Percentiles rank a stretch among this genome's conserved stretches.
Conservation (phyloP, 345 rosid genomes). For the Hypericum androsaemum region DNA sequence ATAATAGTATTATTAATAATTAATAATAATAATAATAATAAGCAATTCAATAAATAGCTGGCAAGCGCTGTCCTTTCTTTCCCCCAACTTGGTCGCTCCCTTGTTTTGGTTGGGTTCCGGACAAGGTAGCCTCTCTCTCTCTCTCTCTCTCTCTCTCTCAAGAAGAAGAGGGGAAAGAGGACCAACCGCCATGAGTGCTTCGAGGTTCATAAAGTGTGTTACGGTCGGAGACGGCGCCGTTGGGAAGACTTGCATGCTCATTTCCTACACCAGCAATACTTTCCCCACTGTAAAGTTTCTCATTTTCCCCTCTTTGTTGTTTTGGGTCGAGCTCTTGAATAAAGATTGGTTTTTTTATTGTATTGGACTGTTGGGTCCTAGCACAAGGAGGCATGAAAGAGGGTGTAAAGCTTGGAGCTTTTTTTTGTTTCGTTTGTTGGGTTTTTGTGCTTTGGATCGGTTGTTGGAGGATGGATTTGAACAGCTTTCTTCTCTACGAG, state of each 20-base stretch:
- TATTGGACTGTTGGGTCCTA: no score
- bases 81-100: no score
- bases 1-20: no score
- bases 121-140: no score
- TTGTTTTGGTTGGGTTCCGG: no score
- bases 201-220: constrained; percentile 66
- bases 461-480: no score
- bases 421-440: not conserved
- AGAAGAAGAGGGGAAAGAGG: not conserved
- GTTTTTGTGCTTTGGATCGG: constrained; percentile 8
- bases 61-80: no score
- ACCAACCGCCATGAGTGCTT: constrained; percentile 43
- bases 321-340: no score
- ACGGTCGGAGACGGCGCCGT: constrained; percentile 81
- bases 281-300: constrained; percentile 46
- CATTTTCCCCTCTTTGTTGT: not conserved
- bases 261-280: constrained; percentile 74
- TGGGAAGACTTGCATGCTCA: constrained; percentile 72
- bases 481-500: not conserved
- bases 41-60: no score
- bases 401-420: not conserved
- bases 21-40: no score
- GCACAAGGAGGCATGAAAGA: no score
- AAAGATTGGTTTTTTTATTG: no score
- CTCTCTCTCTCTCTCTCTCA: not conserved